These are phyloP conservation scores for Alternaria rosae DNA, from an alignment of 2,329 filamentous ascomycete genomes.

Conservation along the genomic window DNA sequence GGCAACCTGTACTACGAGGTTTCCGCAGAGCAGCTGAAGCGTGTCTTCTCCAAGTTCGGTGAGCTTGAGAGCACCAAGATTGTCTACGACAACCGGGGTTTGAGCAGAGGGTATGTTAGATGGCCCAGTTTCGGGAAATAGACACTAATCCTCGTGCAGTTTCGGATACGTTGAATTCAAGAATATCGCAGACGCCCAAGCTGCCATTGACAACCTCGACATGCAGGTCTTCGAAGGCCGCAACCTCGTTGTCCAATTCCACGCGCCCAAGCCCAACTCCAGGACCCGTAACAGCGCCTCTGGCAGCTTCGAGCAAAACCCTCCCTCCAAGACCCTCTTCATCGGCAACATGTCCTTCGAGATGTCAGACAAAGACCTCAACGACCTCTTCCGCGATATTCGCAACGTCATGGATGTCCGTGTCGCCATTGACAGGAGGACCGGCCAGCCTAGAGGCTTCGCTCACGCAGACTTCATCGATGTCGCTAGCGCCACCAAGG, in stretches of 20 bases:
- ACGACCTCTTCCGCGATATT: constrained; percentile 75
- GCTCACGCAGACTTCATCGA: constrained; percentile 82
- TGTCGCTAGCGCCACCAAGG: constrained; percentile 69
- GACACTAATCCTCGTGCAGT: constrained; percentile 49
- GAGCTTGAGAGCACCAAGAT: constrained; percentile 62
- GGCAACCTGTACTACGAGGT: constrained; percentile 76
- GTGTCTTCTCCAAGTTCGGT: constrained; percentile 67
- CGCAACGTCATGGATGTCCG: constrained; percentile 77
- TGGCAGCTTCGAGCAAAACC: constrained; percentile 35
- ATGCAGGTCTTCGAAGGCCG: constrained; percentile 70
- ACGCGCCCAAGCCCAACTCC: constrained; percentile 41
- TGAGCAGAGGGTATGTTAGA: constrained; percentile 71
- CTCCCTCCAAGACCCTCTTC: constrained; percentile 73
- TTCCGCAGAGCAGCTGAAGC: constrained; percentile 65
- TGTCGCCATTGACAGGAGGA: constrained; percentile 81
- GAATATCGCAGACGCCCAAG: constrained; percentile 59
- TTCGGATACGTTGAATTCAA: constrained; percentile 73
- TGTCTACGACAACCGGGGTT: constrained; percentile 66
- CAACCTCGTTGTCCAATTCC: constrained; percentile 68
- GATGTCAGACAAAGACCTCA: constrained; percentile 83
- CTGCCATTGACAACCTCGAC: constrained; percentile 66
- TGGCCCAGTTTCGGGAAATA: neutral
- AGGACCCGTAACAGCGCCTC: constrained; percentile 2
- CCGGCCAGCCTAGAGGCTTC: constrained; percentile 82
- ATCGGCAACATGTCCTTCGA: constrained; percentile 88